Base-by-base conservation (phyloP, 2,329 filamentous ascomycete species). In the Xenosphaeropsis pyriputrescens region DNA sequence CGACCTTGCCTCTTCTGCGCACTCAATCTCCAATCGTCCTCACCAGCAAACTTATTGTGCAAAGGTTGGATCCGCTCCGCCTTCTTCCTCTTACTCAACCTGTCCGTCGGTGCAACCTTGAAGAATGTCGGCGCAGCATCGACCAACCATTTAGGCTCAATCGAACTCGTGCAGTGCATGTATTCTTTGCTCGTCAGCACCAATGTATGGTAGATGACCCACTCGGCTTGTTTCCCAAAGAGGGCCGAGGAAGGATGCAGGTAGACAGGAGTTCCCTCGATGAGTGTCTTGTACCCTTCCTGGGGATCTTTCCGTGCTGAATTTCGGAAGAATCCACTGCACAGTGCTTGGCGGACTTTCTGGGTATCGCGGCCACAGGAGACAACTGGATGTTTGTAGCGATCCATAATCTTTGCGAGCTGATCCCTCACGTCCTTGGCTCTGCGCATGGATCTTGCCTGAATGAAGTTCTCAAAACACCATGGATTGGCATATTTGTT, bases 121-220 rank as follows among this genome's bases (percentile, higher is more conserved):
- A 96, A 98, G 65, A 96, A 98, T 0, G 86, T 95, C 8, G 93
- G 91, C n/a, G 93, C 91, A 11, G 88, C 89, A 51, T 95, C 88
- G 1, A 96, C 86, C 16, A 98, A 71, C 76, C 76, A 81, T 53
- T 93, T 94, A 7, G 91, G 89, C 61, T 98, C 91, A 51, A 98
- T 96, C 4, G 74, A 73, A 3, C 85, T 94, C 12, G 86, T 91
- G 55, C 75, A 84, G 53, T 94, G 88, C 91, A 98, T 96, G 60
- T 96, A 98, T 62, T 98, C 91, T 63, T 93, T 89, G 17, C 83
- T 93, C 17, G 91, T 98, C 50, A 96, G 70, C 6, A 96, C 85
- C 15, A 98, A 67, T 38, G 76, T 79, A 53, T 95, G 80, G 56
- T 94, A 98, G 39, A 98, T 84, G 26, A 96, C 91, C 69, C 93